Evolutionary conservation across 1,284 basidiomycete species (phyloP), one percentile per base, ranked within the genome.

Genomic region (Amylostereum chailletii): DNA sequence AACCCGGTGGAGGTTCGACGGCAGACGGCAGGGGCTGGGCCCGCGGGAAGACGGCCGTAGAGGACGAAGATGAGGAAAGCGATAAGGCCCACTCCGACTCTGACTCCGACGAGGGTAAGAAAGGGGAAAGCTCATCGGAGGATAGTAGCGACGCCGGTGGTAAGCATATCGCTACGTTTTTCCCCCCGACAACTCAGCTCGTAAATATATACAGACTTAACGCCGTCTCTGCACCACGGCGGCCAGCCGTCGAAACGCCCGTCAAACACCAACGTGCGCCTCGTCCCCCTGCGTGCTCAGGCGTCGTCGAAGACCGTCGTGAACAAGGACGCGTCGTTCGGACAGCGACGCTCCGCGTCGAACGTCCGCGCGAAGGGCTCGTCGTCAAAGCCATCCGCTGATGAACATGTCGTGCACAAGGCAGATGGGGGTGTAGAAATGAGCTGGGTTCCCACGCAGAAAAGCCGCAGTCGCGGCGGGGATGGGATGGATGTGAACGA

Each of bases 371-470:
- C 57, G 48, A 53, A 44, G 19, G 48, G 49, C 29, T 47, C 56
- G 36, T 50, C 51, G 3, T 53, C 38, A 10, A 36, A 47, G 34
- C 45, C 47, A 38, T 29, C 49, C 33, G 47, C 49, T 8, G 53
- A 59, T 31, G 49, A 57, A 39, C 56, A 55, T 46, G 37, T 53
- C 34, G 52, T 55, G 34, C 60, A 56, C 41, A 53, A 61, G 3
- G 68, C 62, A 9, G 77, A 78, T 52, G 79, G 76, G 7, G 76
- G 72, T 10, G 74, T 86, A 70, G 85, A 85, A 65, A 74, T 81
- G 61, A 81, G 71, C 53, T 88, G 78, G 75, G 66, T 82, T 6
- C 83, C 84, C 1, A 72, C 75, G 31, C 47, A 56, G 34, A 53
- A 50, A n/a, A 57, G 56, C 1, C 61, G 70, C 2, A 59, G 66